Evolutionary conservation across 306 rosid genomes (phyloP), one percentile per base, ranked within the genome.

Genomic region (Dalbergia oliveri): DNA sequence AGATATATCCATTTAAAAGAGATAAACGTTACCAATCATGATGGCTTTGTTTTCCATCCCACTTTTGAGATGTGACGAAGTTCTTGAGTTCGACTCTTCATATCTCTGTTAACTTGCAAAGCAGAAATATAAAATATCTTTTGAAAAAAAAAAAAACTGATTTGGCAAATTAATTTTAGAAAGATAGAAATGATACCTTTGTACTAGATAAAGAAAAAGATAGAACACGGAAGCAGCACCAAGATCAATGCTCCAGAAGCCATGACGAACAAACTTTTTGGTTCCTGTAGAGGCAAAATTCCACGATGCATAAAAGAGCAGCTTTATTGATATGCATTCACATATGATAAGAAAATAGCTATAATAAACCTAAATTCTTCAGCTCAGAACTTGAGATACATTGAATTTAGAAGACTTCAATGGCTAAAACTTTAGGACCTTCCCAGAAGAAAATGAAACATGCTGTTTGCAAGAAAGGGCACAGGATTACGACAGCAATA

Each of bases 151-250:
- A 26, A 51, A 13, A 19, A 47, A 49, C 45, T 47, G 15, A 63
- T 50, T 11, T 31, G 63, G 37, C 13, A n/a, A 19, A 63, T 12
- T 12, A 31, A 26, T 63, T 43, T 21, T 68, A 26, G 41, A 67
- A 72, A 16, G 15, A 64, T 14, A 64, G 66, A 47, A 47, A 47
- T 10, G 14, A 5, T 47, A 47, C 53, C 53, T 47, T 47, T 47
- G 53, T 47, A 88, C 87, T 78, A 89, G 85, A 84, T 70, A 89
- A 53, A 91, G 87, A 39, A 91, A 65, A 72, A 47, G 53, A 47
- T 47, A 47, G 53, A 88, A 89, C 59, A 89, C 45, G 6, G 97
- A 35, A 91, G 91, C 83, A 91, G 81, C 91, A 89, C 87, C 90
- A 89, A 47, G 71, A 88, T 85, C 83, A 91, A 72, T 66, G 82